Conservation (phyloP, 2,329 filamentous ascomycete species). For the Colletotrichum costaricense region DNA sequence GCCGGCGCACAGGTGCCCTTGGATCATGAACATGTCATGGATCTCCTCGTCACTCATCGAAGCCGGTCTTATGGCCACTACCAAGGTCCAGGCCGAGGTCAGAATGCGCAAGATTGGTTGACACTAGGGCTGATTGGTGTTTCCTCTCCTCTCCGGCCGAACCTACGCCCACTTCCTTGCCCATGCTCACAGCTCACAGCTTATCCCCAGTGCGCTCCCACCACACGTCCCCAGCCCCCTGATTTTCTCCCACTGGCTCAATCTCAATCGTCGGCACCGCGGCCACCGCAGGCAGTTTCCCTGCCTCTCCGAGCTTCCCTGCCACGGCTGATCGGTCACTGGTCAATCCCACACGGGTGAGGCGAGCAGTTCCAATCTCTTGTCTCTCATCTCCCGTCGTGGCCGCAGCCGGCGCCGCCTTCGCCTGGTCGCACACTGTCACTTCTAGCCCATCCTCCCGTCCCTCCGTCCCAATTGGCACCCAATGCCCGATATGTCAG, state of each 20-base stretch:
- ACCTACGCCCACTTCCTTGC: conserved; percentile 13
- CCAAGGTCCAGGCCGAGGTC: conserved; percentile 1
- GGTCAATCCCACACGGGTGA: conserved; percentile 20
- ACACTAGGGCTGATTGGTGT: neutral
- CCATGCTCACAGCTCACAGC: conserved; percentile 1
- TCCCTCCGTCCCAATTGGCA: conserved; percentile 19
- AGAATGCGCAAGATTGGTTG: conserved; percentile 1
- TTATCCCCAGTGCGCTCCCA: neutral
- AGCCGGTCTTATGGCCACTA: neutral
- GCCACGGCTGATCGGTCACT: conserved; percentile 20
- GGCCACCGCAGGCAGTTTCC: conserved; percentile 21
- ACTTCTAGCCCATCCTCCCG: neutral
- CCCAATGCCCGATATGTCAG: conserved; percentile 17
- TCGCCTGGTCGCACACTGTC: neutral
- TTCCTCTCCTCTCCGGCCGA: conserved; percentile 5
- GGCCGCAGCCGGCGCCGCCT: neutral
- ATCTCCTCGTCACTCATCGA: neutral
- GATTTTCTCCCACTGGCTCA: conserved; percentile 18
- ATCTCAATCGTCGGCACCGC: neutral
- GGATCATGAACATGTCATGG: conserved; percentile 1
- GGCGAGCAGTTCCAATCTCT: conserved; percentile 24
- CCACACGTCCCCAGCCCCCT: conserved; percentile 25
- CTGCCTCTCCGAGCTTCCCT: conserved; percentile 15
- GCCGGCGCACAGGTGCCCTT: neutral
- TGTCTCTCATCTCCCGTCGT: neutral